phyloP scores from a whole-genome alignment of 2,329 filamentous ascomycete species.

The Colletotrichum chlorophyti region DNA sequence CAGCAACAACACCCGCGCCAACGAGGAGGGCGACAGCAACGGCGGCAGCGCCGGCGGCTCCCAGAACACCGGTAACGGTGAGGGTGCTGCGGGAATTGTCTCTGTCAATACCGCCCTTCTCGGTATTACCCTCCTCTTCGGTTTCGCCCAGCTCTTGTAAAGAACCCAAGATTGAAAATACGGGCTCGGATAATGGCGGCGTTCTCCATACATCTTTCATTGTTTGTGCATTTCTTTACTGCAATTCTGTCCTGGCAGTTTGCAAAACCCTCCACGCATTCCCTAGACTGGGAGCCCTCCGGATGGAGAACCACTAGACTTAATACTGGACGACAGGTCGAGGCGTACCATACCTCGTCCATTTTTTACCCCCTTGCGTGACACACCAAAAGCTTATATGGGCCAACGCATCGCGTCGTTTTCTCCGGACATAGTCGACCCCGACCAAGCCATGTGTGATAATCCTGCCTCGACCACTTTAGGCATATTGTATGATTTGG shows the following conservation, averaged over 20 bases:
- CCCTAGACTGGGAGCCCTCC: constrained; percentile 34
- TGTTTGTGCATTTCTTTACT: constrained; percentile 29
- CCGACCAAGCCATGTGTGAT: background rate
- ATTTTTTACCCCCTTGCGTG: constrained; percentile 37
- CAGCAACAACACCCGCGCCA: constrained; percentile 58
- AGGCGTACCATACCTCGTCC: constrained; percentile 29
- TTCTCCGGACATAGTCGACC: background rate
- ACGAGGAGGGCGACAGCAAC: constrained; percentile 47
- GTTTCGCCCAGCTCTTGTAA: constrained; percentile 61
- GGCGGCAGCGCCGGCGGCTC: constrained; percentile 38
- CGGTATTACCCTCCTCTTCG: constrained; percentile 54
- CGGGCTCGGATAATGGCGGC: constrained; percentile 29
- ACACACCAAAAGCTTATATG: constrained; percentile 20
- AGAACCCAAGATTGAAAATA: constrained; percentile 2
- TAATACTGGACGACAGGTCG: constrained; percentile 43
- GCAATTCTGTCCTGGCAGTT: constrained; percentile 23
- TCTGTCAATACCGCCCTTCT: constrained; percentile 55
- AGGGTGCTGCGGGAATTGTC: constrained; percentile 52
- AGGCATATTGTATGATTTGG: constrained; percentile 1
- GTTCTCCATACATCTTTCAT: constrained; percentile 30
- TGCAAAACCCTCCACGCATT: constrained; percentile 20
- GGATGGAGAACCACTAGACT: constrained; percentile 51
- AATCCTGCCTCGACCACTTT: constrained; percentile 12
- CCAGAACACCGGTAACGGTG: constrained; percentile 38
- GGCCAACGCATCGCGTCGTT: constrained; percentile 6